These are phyloP conservation scores for Huntiella abstrusa DNA, from an alignment of 2,329 filamentous ascomycete genomes.

Conservation along the genomic window DNA sequence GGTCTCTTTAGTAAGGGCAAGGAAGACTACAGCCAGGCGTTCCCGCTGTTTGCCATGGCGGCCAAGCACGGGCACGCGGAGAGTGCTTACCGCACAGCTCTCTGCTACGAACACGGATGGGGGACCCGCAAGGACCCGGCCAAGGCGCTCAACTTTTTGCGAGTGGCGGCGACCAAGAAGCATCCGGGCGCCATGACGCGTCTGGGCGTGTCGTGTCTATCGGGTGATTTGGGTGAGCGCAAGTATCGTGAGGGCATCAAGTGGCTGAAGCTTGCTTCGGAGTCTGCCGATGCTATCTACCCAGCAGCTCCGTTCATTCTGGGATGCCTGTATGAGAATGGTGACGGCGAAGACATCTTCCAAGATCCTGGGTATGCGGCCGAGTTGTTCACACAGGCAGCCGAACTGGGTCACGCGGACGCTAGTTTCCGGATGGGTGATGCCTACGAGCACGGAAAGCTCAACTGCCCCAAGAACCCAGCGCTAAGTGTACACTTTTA, in stretches of 20 bases:
- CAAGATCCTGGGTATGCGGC: constrained; percentile 78
- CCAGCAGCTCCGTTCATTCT: constrained; percentile 86
- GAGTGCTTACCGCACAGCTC: constrained; percentile 76
- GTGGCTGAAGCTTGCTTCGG: constrained; percentile 86
- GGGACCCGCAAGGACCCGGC: constrained; percentile 75
- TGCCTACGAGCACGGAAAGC: constrained; percentile 80
- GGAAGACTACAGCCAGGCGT: constrained; percentile 77
- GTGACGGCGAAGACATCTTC: constrained; percentile 91
- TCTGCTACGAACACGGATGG: constrained; percentile 98
- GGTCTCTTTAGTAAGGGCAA: constrained; percentile 91
- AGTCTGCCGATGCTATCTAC: constrained; percentile 80
- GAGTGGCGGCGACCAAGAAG: constrained; percentile 75
- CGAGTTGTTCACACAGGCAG: constrained; percentile 83
- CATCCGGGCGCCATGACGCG: constrained; percentile 91
- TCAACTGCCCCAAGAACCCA: constrained; percentile 77
- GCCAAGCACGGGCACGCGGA: constrained; percentile 96
- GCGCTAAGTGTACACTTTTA: constrained; percentile 95
- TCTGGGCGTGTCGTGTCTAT: constrained; percentile 75
- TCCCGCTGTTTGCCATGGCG: constrained; percentile 78
- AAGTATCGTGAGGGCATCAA: constrained; percentile 82
- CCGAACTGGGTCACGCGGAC: constrained; percentile 74
- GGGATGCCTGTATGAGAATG: constrained; percentile 70
- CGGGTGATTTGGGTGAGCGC: constrained; percentile 72
- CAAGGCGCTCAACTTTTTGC: constrained; percentile 87
- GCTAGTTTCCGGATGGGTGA: constrained; percentile 83